A percentile compares a stretch with the other conserved stretches of the same genome.
Conservation (phyloP, 1,139 yeast genomes). For the Spathaspora sp. region DNA sequence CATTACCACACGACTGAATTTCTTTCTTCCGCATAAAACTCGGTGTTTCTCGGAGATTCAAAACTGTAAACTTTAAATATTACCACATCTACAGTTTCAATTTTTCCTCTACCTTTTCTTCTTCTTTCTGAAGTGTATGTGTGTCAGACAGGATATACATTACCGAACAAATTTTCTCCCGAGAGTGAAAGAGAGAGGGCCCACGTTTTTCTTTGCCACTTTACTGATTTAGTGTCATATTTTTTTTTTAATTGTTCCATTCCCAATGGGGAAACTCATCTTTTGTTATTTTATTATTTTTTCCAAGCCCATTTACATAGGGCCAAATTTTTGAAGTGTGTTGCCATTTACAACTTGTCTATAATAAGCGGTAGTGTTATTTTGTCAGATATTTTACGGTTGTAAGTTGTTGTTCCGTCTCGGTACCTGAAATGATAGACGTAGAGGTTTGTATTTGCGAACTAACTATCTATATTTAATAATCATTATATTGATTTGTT, state of each 20-base stretch:
- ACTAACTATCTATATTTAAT: background rate
- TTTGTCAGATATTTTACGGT: too few species aligned
- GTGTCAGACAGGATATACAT: background rate
- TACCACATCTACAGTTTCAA: too few species aligned
- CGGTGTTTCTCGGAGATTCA: background rate
- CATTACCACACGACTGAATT: background rate
- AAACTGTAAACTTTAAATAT: background rate
- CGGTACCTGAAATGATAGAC: too few species aligned
- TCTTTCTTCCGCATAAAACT: too few species aligned
- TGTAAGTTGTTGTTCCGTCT: too few species aligned
- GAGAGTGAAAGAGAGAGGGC: background rate
- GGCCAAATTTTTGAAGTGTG: background rate
- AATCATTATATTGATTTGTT: too few species aligned
- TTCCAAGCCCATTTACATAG: background rate
- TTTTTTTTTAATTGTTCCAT: background rate
- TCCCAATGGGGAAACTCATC: background rate
- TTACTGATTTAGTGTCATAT: constrained; percentile 1
- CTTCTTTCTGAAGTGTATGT: background rate
- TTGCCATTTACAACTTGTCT: background rate
- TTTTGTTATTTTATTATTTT: too few species aligned
- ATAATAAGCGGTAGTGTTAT: background rate
- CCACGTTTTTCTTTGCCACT: background rate
- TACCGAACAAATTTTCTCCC: background rate
- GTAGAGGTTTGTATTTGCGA: too few species aligned
- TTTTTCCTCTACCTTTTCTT: background rate